Evolutionary conservation across 345 rosid genomes (phyloP), one percentile per base, ranked within the genome.

Genomic region (Excoecaria cochinchinensis): DNA sequence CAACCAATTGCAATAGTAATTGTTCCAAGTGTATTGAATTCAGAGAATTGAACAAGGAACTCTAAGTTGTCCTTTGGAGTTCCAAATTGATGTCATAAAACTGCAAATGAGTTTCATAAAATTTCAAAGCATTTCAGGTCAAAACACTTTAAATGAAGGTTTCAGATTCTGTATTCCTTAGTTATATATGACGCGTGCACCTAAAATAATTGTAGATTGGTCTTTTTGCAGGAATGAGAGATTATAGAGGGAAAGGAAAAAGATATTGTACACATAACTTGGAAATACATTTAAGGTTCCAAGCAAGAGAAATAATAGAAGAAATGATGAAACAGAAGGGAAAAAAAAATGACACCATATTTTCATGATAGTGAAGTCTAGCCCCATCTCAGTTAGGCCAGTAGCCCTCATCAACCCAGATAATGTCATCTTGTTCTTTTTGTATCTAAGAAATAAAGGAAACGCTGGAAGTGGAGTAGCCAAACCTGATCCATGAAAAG

Each of bases 401-500:
- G 31, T 31, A 31, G 31, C 31, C 31, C 31, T 31, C 1, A 31
- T 31, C 31, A 31, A 31, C 19, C 19, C 57, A 53, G 57, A 53
- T 53, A 5, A 17, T 53, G 44, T 40, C 42, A 48, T 21, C 11
- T 11, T 60, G 12, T 36, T 3, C 38, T n/a, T 8, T 17, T 38
- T 55, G 17, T 12, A 4, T 61, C 16, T 21, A 40, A 1, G 50
- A 7, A 55, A 12, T 11, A 38, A 6, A 24, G 38, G 40, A 31
- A 61, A 63, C 5, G 31, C 67, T 19, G 65, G 67, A 24, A 36
- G 21, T 52, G 22, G 48, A 51, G 69, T 68, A 42, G 19, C 39
- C 86, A 65, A 82, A 94, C 98, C 98, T 92, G 91, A 81, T 95
- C 99, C 99, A 92, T 95, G 80, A 91, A 95, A 76, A 95, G 97